phyloP scores from a whole-genome alignment of 1,284 basidiomycete genomes.

The Leccinum ponderosum region DNA sequence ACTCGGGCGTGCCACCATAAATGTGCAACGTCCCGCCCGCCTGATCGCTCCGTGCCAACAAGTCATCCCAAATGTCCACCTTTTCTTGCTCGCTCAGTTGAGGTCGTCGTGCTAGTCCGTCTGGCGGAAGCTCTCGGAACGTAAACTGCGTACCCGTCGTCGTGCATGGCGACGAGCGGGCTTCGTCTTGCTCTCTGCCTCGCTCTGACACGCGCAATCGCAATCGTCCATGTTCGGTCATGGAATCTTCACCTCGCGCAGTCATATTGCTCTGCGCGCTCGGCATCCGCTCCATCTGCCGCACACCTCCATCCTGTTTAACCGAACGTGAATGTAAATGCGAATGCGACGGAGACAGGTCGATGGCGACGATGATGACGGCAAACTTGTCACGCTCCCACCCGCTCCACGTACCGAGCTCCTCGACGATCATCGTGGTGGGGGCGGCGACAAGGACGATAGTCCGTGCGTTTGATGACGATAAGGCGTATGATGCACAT shows the following conservation, averaged over 20 bases:
- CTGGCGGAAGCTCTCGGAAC: conserved; percentile 47
- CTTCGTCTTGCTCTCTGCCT: neutral
- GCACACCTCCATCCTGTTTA: conserved; percentile 9
- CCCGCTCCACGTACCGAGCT: conserved; percentile 7
- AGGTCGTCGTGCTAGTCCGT: conserved; percentile 30
- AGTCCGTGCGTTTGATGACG: neutral
- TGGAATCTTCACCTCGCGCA: conserved; percentile 10
- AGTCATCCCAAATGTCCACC: conserved; percentile 64
- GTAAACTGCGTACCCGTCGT: conserved; percentile 36
- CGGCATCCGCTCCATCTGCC: conserved; percentile 22
- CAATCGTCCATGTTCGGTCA: neutral
- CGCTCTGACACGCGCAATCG: neutral
- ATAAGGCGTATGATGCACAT: conserved; percentile 1
- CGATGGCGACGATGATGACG: neutral
- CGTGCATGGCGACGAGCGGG: neutral
- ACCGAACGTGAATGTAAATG: conserved; percentile 5
- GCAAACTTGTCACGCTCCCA: conserved; percentile 7
- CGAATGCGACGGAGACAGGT: neutral
- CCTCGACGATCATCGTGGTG: conserved; percentile 22
- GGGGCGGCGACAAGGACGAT: conserved; percentile 15
- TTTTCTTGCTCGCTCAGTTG: conserved; percentile 65
- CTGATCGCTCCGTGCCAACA: conserved; percentile 59
- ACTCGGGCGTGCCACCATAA: conserved; percentile 33
- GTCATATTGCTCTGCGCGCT: conserved; percentile 36
- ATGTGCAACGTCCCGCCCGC: conserved; percentile 72